These are phyloP conservation scores for Lactarius deliciosus DNA, from an alignment of 768 basidiomycete genomes.

Conservation along the genomic window DNA sequence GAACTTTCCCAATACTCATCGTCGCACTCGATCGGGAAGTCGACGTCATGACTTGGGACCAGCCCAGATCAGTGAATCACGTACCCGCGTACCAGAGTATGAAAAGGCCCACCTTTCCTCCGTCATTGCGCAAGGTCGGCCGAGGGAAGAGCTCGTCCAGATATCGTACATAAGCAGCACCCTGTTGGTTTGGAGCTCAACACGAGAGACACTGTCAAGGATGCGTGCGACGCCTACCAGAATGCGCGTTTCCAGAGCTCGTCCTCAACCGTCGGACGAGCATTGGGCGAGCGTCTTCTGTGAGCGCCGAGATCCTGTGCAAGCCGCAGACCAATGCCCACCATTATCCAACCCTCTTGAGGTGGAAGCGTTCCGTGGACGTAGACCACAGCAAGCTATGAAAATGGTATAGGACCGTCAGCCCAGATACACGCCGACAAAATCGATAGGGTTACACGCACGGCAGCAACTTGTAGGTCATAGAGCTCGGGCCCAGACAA, in stretches of 20 bases:
- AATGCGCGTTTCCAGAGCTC: constrained; percentile 78
- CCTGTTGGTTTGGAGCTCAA: constrained; percentile 36
- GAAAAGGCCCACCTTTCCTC: constrained; percentile 57
- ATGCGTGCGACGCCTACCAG: constrained; percentile 42
- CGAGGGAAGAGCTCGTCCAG: constrained; percentile 48
- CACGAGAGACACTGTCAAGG: not conserved
- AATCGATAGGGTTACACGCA: constrained; percentile 32
- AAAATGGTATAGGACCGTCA: not conserved
- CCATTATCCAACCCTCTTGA: constrained; percentile 54
- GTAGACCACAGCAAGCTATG: constrained; percentile 40
- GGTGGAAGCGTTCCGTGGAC: constrained; percentile 47
- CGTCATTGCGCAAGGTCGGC: constrained; percentile 66
- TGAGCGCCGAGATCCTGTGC: constrained; percentile 80
- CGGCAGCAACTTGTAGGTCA: constrained; percentile 69
- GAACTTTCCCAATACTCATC: constrained; percentile 29
- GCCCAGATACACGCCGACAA: not conserved
- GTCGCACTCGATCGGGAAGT: constrained; percentile 27
- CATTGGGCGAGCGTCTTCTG: constrained; percentile 43
- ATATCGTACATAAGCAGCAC: constrained; percentile 50
- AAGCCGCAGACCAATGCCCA: constrained; percentile 62
- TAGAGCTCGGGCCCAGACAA: constrained; percentile 58
- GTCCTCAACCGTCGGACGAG: constrained; percentile 51
- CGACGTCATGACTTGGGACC: constrained; percentile 30
- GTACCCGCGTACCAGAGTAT: not conserved
- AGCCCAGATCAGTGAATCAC: constrained; percentile 29